Evolutionary conservation across 257 asterid species (phyloP).

Genomic region (Vinca minor): DNA sequence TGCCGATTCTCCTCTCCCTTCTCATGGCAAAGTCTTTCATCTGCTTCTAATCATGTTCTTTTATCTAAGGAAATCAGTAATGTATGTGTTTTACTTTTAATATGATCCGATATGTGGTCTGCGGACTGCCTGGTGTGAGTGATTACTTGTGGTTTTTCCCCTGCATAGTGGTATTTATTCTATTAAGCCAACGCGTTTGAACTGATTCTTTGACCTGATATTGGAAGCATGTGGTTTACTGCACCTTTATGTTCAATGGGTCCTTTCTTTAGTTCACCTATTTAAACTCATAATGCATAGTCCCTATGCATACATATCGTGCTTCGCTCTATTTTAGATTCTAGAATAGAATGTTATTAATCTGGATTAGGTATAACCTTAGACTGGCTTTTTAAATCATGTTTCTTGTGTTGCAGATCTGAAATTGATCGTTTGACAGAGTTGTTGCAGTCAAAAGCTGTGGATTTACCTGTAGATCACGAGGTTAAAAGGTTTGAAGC

Average conservation of each 20-base stretch:
- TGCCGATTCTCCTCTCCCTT: not conserved
- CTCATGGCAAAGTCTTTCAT: not conserved
- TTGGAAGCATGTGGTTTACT: no score
- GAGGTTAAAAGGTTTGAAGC: conserved; percentile 24
- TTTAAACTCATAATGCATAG: not conserved
- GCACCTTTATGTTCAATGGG: not conserved
- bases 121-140: no score
- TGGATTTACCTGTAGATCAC: conserved; percentile 26
- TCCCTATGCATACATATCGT: not conserved
- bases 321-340: not conserved
- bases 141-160: no score
- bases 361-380: not conserved
- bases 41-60: not conserved
- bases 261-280: not conserved
- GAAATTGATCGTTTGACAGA: conserved; percentile 64
- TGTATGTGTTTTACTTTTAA: not conserved
- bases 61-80: not conserved
- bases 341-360: not conserved
- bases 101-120: not conserved
- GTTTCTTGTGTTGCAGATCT: conserved; percentile 41
- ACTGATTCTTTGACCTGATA: no score
- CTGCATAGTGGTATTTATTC: no score
- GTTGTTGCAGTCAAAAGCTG: conserved; percentile 62
- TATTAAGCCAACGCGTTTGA: no score
- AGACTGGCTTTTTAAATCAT: not conserved